These are phyloP conservation scores for Daldinia sp. DNA, from an alignment of 2,329 filamentous ascomycete genomes.

Conservation along the genomic window DNA sequence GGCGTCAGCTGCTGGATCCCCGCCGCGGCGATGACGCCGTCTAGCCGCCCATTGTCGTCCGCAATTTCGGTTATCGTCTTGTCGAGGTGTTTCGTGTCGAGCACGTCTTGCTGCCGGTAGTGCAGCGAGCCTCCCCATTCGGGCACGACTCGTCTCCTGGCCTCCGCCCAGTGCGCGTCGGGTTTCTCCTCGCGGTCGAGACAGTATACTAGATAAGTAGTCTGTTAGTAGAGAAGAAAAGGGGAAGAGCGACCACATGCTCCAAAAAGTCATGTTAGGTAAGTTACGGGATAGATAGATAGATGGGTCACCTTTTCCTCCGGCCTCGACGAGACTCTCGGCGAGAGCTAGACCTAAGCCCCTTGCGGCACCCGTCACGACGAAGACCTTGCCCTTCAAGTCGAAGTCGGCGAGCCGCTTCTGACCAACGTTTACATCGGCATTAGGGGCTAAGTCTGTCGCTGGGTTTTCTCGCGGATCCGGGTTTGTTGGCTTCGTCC, in stretches of 20 bases:
- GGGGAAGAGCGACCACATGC: neutral
- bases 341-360: slow-evolving; percentile 80
- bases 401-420: slow-evolving; percentile 73
- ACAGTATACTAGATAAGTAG: slow-evolving; percentile 62
- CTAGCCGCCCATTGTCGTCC: slow-evolving; percentile 70
- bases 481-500: slow-evolving; percentile 41
- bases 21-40: slow-evolving; percentile 76
- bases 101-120: slow-evolving; percentile 76
- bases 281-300: neutral
- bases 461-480: slow-evolving; percentile 48
- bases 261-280: neutral
- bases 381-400: slow-evolving; percentile 72
- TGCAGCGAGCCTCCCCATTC: slow-evolving; percentile 73
- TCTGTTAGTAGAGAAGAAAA: slow-evolving; percentile 13
- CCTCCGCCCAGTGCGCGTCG: slow-evolving; percentile 68
- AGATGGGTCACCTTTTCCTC: slow-evolving; percentile 67
- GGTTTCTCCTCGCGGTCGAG: slow-evolving; percentile 65
- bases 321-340: slow-evolving; percentile 79
- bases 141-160: slow-evolving; percentile 68
- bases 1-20: slow-evolving; percentile 76
- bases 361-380: slow-evolving; percentile 77
- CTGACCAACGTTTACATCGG: slow-evolving; percentile 48
- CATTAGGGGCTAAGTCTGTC: slow-evolving; percentile 34
- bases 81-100: slow-evolving; percentile 70
- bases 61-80: slow-evolving; percentile 70